Percentiles rank a stretch among this genome's conserved stretches.
phyloP scores from a whole-genome alignment of 2,329 filamentous ascomycete genomes.

The Pseudogymnoascus pannorum region DNA sequence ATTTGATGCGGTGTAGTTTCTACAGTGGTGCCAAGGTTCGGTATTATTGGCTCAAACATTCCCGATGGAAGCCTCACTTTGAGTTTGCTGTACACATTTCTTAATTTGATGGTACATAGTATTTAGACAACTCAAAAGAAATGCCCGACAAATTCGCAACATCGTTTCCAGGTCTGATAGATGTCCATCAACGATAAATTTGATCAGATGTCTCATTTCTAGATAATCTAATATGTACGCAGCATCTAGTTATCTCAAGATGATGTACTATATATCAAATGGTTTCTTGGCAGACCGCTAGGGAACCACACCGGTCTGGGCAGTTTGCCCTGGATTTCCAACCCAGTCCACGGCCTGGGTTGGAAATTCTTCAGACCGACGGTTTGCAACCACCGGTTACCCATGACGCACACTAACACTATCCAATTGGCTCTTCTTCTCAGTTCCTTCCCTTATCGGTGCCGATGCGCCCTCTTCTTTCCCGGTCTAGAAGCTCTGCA shows the following conservation, averaged over 20 bases:
- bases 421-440: conserved; percentile 5
- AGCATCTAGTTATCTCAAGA: neutral
- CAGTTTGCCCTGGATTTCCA: too few relatives aligned
- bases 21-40: neutral
- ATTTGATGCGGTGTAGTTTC: neutral
- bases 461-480: conserved; percentile 19
- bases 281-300: too few relatives aligned
- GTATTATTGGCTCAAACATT: neutral
- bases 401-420: too few relatives aligned
- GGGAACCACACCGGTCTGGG: too few relatives aligned
- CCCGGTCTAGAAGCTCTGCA: conserved; percentile 42
- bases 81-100: neutral
- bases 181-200: neutral
- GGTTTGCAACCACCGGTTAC: too few relatives aligned
- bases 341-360: too few relatives aligned
- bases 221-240: neutral
- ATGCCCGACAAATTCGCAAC: neutral
- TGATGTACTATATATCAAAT: too few relatives aligned
- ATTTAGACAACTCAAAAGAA: neutral
- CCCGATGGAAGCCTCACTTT: neutral
- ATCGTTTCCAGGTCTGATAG: neutral
- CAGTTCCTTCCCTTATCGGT: conserved; percentile 11
- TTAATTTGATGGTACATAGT: neutral
- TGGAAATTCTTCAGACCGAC: too few relatives aligned
- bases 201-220: conserved; percentile 1